Evolutionary conservation across 2,329 filamentous ascomycete species (phyloP).

Genomic region (Penicillium sumatraense): DNA sequence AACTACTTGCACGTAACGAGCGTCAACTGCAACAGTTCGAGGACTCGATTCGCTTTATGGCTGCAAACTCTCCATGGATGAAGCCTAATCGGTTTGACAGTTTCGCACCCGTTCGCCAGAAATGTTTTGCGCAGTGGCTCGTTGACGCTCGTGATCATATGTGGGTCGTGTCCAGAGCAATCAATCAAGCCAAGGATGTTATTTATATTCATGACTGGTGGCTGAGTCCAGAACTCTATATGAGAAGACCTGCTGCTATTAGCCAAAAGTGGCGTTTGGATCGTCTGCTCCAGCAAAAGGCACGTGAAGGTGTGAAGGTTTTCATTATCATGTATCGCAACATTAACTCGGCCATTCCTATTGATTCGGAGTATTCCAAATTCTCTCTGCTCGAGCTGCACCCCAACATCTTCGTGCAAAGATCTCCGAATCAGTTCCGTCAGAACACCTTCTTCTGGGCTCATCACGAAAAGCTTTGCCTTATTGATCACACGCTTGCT

Average conservation of each 20-base stretch:
- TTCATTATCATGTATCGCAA: slow-evolving; percentile 98
- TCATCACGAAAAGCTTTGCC: slow-evolving; percentile 96
- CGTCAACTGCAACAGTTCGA: slow-evolving; percentile 89
- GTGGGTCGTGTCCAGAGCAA: slow-evolving; percentile 98
- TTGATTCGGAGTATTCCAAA: slow-evolving; percentile 98
- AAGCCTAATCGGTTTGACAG: slow-evolving; percentile 85
- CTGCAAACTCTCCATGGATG: slow-evolving; percentile 80
- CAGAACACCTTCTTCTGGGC: slow-evolving; percentile 99
- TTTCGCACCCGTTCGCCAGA: slow-evolving; percentile 85
- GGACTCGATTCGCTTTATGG: slow-evolving; percentile 87
- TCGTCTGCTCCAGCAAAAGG: slow-evolving; percentile 88
- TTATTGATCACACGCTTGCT: slow-evolving; percentile 93
- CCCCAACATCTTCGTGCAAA: slow-evolving; percentile 92
- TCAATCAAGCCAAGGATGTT: slow-evolving; percentile 95
- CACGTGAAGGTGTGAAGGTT: slow-evolving; percentile 92
- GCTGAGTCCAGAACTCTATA: slow-evolving; percentile 94
- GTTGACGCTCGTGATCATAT: slow-evolving; percentile 97
- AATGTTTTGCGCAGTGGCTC: slow-evolving; percentile 92
- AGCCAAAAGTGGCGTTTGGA: slow-evolving; percentile 98
- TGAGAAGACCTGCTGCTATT: slow-evolving; percentile 90
- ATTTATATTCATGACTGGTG: slow-evolving; percentile 99
- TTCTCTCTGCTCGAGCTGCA: slow-evolving; percentile 94
- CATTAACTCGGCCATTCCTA: slow-evolving; percentile 94
- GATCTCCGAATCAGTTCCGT: slow-evolving; percentile 96
- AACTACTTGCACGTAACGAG: slow-evolving; percentile 88